These are phyloP conservation scores for Kockiozyma suomiensis DNA, from an alignment of 805 yeast species.

Conservation along the genomic window DNA sequence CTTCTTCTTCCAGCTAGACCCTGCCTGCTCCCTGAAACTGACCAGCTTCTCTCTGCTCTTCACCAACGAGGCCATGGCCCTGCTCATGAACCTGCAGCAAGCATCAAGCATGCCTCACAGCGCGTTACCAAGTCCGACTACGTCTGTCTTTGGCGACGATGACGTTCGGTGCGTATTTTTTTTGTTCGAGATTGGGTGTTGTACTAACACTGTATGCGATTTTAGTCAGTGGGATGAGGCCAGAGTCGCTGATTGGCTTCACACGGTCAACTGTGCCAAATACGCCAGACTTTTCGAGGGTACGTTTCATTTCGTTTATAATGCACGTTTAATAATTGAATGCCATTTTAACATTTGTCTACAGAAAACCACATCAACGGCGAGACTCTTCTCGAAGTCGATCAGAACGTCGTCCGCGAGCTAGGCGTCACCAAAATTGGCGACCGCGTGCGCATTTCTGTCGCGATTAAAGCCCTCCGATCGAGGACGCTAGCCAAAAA, in stretches of 20 bases:
- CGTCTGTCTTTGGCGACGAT: slow-evolving; percentile 28
- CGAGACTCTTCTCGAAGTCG: slow-evolving; percentile 62
- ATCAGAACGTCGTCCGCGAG: slow-evolving; percentile 64
- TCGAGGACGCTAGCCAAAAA: slow-evolving; percentile 38
- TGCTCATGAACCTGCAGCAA: slow-evolving; percentile 1
- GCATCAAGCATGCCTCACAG: slow-evolving; percentile 9
- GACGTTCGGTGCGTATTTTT: slow-evolving; percentile 19
- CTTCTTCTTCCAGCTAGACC: neutral
- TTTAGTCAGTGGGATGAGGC: slow-evolving; percentile 38
- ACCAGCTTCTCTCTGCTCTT: neutral
- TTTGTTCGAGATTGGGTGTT: neutral
- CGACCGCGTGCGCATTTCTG: slow-evolving; percentile 71
- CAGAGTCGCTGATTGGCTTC: slow-evolving; percentile 42
- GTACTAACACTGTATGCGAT: neutral
- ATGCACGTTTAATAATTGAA: too few relatives aligned
- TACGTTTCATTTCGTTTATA: neutral
- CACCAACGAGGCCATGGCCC: neutral
- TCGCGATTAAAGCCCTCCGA: slow-evolving; percentile 56
- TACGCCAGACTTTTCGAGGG: slow-evolving; percentile 35
- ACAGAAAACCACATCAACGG: slow-evolving; percentile 56
- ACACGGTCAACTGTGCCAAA: slow-evolving; percentile 38
- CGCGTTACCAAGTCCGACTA: slow-evolving; percentile 28
- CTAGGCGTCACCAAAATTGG: slow-evolving; percentile 79
- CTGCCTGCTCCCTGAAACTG: slow-evolving; percentile 1
- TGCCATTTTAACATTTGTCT: neutral